A percentile compares a stretch with the other conserved stretches of the same genome.
These are phyloP conservation scores for Scheffersomyces illinoinensis DNA, from an alignment of 1,139 yeast genomes.

Conservation along the genomic window DNA sequence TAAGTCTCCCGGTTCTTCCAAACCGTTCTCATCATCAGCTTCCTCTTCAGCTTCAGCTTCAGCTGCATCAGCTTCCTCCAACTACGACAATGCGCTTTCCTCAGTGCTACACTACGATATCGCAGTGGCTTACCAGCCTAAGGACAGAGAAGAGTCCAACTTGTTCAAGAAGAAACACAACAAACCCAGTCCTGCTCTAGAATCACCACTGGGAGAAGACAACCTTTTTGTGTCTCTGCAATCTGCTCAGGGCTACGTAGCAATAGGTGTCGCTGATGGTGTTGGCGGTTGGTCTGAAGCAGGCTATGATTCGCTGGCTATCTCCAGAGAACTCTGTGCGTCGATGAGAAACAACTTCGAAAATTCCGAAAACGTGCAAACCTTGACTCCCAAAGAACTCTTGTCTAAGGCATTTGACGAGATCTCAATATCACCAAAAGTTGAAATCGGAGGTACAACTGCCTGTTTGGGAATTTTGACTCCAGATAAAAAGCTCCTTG, in stretches of 20 bases:
- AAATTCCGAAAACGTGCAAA: constrained; percentile 2
- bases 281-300: constrained; percentile 97
- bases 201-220: constrained; percentile 84
- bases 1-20: constrained; percentile 1
- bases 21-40: constrained; percentile 5
- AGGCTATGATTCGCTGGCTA: constrained; percentile 86
- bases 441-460: constrained; percentile 94
- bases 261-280: constrained; percentile 94
- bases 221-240: constrained; percentile 62
- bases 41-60: constrained; percentile 10
- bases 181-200: constrained; percentile 34
- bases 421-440: constrained; percentile 55
- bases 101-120: constrained; percentile 46
- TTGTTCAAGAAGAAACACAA: constrained; percentile 36
- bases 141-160: constrained; percentile 56
- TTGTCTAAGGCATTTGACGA: constrained; percentile 56
- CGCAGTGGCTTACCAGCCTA: constrained; percentile 74
- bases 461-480: constrained; percentile 81
- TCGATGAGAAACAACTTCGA: constrained; percentile 36
- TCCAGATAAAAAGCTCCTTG: constrained; percentile 49
- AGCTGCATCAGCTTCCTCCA: constrained; percentile 17
- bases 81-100: constrained; percentile 23
- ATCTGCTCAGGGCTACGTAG: constrained; percentile 47
- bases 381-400: constrained; percentile 47
- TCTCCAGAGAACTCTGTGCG: constrained; percentile 66